Evolutionary conservation across 805 yeast species (phyloP).

Genomic region (Ogataea ramenticola): DNA sequence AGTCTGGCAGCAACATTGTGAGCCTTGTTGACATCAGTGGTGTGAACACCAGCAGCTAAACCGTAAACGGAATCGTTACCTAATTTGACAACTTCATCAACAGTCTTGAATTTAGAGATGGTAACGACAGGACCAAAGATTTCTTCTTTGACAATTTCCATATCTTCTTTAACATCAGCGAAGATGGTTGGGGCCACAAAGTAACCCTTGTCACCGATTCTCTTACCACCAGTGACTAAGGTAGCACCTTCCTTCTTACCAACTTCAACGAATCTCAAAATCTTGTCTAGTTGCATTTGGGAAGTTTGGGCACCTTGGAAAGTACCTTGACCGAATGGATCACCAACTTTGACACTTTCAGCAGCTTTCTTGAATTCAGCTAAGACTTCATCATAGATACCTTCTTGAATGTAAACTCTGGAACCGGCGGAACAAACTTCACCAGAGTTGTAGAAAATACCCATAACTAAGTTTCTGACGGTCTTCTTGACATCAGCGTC

Average conservation of each 20-base stretch:
- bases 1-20: slow-evolving; percentile 57
- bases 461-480: slow-evolving; percentile 59
- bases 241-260: slow-evolving; percentile 68
- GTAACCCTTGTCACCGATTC: slow-evolving; percentile 63
- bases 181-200: slow-evolving; percentile 80
- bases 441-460: slow-evolving; percentile 85
- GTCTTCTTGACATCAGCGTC: slow-evolving; percentile 67
- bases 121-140: slow-evolving; percentile 89
- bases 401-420: slow-evolving; percentile 74
- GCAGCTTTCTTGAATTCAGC: slow-evolving; percentile 44
- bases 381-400: slow-evolving; percentile 60
- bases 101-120: slow-evolving; percentile 60
- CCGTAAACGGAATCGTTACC: slow-evolving; percentile 81
- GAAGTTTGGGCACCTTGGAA: slow-evolving; percentile 77
- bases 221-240: slow-evolving; percentile 76
- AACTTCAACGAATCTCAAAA: slow-evolving; percentile 51
- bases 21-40: slow-evolving; percentile 60
- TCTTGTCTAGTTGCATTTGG: slow-evolving; percentile 56
- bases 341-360: slow-evolving; percentile 58
- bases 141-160: slow-evolving; percentile 79
- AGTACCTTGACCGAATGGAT: slow-evolving; percentile 64
- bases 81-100: slow-evolving; percentile 64
- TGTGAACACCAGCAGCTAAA: slow-evolving; percentile 83
- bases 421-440: slow-evolving; percentile 94
- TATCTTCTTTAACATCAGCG: slow-evolving; percentile 68